Evolutionary conservation across 75 land plant genomes (phyloP).

Genomic region (Adiantum capillusveneris): DNA sequence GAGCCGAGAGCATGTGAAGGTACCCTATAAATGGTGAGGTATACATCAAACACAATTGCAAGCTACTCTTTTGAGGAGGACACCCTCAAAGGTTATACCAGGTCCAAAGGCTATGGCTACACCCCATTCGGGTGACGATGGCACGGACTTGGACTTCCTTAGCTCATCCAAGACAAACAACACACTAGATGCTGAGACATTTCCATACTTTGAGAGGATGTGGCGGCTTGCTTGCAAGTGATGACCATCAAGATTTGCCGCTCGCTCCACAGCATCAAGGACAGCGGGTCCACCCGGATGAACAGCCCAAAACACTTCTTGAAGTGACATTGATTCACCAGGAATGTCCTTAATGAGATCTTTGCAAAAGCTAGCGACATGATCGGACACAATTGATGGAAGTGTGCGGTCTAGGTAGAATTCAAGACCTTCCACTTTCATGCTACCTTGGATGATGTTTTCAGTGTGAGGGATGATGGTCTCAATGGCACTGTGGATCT

Average conservation of each 20-base stretch:
- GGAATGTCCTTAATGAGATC: not conserved
- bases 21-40: no score
- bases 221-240: not conserved
- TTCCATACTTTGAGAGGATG: constrained; percentile 6
- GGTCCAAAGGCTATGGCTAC: constrained; percentile 1
- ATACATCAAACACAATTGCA: no score
- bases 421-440: not conserved
- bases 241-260: not conserved
- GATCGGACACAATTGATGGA: not conserved
- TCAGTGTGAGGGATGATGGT: no score
- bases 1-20: no score
- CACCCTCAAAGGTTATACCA: constrained; percentile 3
- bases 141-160: no score
- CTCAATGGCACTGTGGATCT: no score
- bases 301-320: constrained; percentile 10
- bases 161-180: constrained; percentile 11
- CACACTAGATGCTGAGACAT: constrained; percentile 9
- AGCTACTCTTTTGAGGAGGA: not conserved
- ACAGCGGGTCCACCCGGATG: constrained; percentile 7
- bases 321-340: not conserved
- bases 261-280: constrained; percentile 2
- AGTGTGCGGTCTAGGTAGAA: not conserved
- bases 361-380: not conserved
- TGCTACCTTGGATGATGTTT: no score
- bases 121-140: not conserved